Base-by-base conservation (phyloP, 2,329 filamentous ascomycete genomes). In the Neocucurbitaria cava region DNA sequence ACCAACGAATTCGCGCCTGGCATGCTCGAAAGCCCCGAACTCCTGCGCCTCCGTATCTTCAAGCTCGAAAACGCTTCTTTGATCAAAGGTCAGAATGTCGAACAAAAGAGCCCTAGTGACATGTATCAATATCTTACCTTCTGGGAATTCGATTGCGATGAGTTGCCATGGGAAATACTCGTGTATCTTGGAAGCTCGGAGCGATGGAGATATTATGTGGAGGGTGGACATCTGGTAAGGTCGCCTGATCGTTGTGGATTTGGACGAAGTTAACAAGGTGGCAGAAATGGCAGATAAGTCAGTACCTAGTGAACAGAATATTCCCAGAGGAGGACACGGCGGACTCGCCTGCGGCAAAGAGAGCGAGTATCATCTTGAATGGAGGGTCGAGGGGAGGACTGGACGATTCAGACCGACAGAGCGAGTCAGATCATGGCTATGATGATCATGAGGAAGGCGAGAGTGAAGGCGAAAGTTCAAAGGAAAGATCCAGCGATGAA, bases 91-190 rank as follows among this genome's bases (percentile, higher is more conserved):
- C 36, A 56, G 36, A 42, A 51, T 20, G 36, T 51, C 36, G 30
- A 49, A 33, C 23, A 46, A 36, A 26, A 56, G 3, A 46, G 56
- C 7, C 42, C 40, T 3, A 33, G 40, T 4, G 38, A 48, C 9
- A 40, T 57, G 36, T 50, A 55, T n/a, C 56, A 53, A n/a, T 63
- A 61, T 48, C 47, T 63, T 40, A 61, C 58, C 2, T 47, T 63
- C 6, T 63, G 55, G 60, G 60, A 63, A 31, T 61, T 59, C 38
- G 55, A 55, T 18, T 54, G 36, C 13, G 55, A 57, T 13, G 60
- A 63, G 1, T 21, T 63, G 23, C 60, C 60, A 7, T 63, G 60
- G 60, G 60, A 63, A 21, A 45, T 61, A 3, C 15, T 63, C 21
- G 48, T 63, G n/a, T 59, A 59, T 15, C 43, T 63, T 17, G 60